Evolutionary conservation across 805 yeast genomes (phyloP), one percentile per base, ranked within the genome.

Genomic region (Jamesozyma piceae): DNA sequence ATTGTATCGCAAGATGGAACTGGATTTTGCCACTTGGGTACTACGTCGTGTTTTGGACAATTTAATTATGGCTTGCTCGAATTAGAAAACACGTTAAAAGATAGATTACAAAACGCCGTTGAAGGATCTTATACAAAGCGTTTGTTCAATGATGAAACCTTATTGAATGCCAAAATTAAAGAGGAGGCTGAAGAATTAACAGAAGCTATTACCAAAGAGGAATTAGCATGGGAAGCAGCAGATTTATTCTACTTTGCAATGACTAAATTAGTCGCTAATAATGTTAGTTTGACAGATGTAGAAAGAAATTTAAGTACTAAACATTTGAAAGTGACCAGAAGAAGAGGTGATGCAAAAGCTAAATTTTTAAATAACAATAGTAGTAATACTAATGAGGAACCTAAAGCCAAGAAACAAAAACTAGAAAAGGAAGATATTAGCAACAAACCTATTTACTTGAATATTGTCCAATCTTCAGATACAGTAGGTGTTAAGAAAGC

Each of bases 161-260:
- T 92, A 40, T 72, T 92, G 52, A 69, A 73, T 43, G 96, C 97
- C 21, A 86, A 92, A 70, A 81, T 92, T 65, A 78, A 79, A 62
- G 98, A 92, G 67, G 98, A 92, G 65, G 94, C 96, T 35, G 97
- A 90, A 56, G 98, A 92, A 64, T 75, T 92, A 48, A 78, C 88
- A 27, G 96, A 88, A 45, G 97, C 98, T 15, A 71, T 70, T 30
- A 55, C 69, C 5, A 72, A 72, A 53, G 74, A 73, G 2, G 82
- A 90, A 44, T 74, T 87, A 42, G 82, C 97, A 0, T 92, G 96
- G 96, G 98, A 92, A 67, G 90, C 95, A 41, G 98, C 98, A 8
- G 98, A 92, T 62, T 71, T 92, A 61, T 71, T 86, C 48, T 77
- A 81, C 58, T 85, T 85, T 54, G 82, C 90, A 13, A 56, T 81